phyloP scores from a whole-genome alignment of 163 green algal genomes.

The Coccomyxa subellipsoidea region DNA sequence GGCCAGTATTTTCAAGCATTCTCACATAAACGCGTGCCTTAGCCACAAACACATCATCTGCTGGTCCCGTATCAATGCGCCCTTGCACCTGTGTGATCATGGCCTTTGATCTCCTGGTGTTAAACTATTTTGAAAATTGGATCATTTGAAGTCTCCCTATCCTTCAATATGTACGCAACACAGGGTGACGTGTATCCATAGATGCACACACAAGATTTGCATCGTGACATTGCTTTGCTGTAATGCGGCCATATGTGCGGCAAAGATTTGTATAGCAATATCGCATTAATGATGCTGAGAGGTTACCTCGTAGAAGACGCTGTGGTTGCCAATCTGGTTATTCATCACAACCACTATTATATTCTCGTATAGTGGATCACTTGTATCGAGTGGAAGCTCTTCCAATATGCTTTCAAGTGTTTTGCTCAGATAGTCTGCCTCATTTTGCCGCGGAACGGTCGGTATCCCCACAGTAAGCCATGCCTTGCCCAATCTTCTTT shows the following conservation, averaged over 20 bases:
- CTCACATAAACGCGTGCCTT: conserved; percentile 31
- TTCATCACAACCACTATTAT: conserved; percentile 50
- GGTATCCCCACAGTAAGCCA: conserved; percentile 52
- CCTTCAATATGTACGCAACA: too few species aligned
- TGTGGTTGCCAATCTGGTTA: conserved; percentile 25
- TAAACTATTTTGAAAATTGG: too few species aligned
- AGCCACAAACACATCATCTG: neutral
- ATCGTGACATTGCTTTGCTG: too few species aligned
- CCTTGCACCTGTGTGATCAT: conserved; percentile 7
- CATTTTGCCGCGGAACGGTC: conserved; percentile 27
- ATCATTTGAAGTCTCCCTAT: too few species aligned
- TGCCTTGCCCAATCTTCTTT: too few species aligned
- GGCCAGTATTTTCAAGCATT: conserved; percentile 27
- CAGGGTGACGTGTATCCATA: too few species aligned
- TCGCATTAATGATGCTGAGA: too few species aligned
- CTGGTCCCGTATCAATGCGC: neutral
- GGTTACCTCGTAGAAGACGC: conserved; percentile 20
- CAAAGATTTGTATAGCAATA: too few species aligned
- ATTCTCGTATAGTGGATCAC: conserved; percentile 26
- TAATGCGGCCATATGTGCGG: too few species aligned
- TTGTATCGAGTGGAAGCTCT: conserved; percentile 35
- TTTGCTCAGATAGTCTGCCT: conserved; percentile 36
- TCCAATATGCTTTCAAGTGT: conserved; percentile 38
- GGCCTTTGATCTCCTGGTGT: too few species aligned
- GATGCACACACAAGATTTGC: too few species aligned